Conservation (phyloP, 352 stramenopile species). For the Pythium vanterpoolii region DNA sequence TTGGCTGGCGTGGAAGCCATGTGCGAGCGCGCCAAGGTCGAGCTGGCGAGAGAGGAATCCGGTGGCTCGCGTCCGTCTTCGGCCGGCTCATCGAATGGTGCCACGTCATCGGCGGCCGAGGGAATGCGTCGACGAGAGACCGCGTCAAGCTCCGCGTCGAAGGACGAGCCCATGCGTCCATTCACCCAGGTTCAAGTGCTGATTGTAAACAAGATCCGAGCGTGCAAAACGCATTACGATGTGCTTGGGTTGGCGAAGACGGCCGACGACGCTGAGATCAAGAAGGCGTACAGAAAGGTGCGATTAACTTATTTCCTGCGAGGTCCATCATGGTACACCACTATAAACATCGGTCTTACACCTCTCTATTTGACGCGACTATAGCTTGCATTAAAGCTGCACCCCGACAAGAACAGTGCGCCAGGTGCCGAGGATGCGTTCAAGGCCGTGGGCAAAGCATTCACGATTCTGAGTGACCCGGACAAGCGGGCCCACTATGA, state of each 20-base stretch:
- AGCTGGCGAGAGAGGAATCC: conserved; percentile 48
- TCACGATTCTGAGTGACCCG: conserved; percentile 88
- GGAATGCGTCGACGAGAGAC: conserved; percentile 33
- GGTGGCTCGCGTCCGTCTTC: conserved; percentile 28
- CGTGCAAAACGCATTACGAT: conserved; percentile 88
- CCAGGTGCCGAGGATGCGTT: conserved; percentile 97
- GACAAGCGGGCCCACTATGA: conserved; percentile 89
- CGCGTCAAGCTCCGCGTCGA: conserved; percentile 29
- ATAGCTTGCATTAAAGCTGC: conserved; percentile 84
- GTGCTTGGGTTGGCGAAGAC: conserved; percentile 72
- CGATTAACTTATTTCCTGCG: background rate
- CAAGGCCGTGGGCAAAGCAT: conserved; percentile 95
- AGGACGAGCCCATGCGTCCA: conserved; percentile 40
- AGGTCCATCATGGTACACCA: background rate
- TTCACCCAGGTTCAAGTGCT: conserved; percentile 82
- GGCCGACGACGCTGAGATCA: conserved; percentile 84
- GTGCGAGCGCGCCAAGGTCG: conserved; percentile 61
- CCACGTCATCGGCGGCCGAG: conserved; percentile 22
- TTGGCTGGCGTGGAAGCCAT: conserved; percentile 82
- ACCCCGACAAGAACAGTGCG: conserved; percentile 95
- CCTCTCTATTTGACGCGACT: background rate
- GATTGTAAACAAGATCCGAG: conserved; percentile 86
- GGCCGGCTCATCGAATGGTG: conserved; percentile 8
- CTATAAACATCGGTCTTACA: background rate
- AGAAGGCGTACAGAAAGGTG: conserved; percentile 91